Base-by-base conservation (phyloP, 2,329 filamentous ascomycete species). In the Stylonectria norvegica region DNA sequence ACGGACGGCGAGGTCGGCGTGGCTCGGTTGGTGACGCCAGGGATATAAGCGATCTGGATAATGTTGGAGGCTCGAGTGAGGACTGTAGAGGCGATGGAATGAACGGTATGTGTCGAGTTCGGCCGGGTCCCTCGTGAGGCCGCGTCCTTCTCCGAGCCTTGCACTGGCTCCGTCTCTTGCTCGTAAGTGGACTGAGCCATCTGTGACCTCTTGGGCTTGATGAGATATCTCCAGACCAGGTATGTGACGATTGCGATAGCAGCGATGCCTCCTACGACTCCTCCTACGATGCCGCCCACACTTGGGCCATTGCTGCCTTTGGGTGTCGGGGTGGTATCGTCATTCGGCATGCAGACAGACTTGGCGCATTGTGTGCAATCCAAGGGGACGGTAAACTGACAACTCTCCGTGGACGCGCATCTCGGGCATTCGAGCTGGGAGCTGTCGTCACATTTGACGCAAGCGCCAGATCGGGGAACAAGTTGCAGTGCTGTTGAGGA, bases 31-130 rank as follows among this genome's bases (percentile, higher is more conserved):
- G 89, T 96, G 57, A 97, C 90, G 45, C 93, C 93, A 11, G 93
- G 93, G 52, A 98, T 97, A 65, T 97, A 98, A 40, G 93, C 93
- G 66, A 98, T 98, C 68, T 97, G 93, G 57, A 98, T 98, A 62
- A 98, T 91, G 71, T 98, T 98, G 58, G 93, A 97, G 34, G 93
- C 93, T 47, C 93, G 83, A 14, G 93, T 97, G 45, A 96, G 78
- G 43, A 97, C 89, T 18, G 91, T 97, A 8, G 90, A 96, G 12
- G 93, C 93, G 60, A 98, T 89, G 10, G 91, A 97, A 57, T 85
- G 79, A 39, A 91, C 84, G n/a, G 87, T 87, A 61, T 93, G 82
- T 31, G 87, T 86, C 9, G 90, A 93, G 40, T 85, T 79, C 53
- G 89, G 76, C 72, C 72, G 41, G 64, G 72, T 59, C 73, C 59